These are phyloP conservation scores for Magnusiomyces clavatus DNA, from an alignment of 1,139 yeast species.

Conservation along the genomic window DNA sequence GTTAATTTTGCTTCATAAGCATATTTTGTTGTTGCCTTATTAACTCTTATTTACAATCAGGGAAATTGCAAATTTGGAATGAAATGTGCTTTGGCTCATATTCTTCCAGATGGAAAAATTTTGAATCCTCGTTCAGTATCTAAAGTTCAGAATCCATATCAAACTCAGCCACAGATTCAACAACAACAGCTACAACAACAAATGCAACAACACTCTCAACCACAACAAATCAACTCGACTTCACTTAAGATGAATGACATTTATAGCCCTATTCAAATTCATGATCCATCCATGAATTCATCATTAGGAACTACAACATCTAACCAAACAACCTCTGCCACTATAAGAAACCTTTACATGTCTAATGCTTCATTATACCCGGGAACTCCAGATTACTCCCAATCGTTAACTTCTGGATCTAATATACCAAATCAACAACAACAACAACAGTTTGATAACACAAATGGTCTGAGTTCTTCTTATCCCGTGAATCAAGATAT, in stretches of 20 bases:
- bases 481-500: background rate
- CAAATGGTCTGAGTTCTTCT: no score
- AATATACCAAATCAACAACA: no score
- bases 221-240: background rate
- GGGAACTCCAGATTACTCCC: conserved; percentile 3
- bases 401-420: background rate
- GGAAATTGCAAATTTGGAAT: conserved; percentile 93
- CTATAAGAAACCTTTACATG: conserved; percentile 6
- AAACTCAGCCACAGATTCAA: conserved; percentile 11
- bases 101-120: conserved; percentile 80
- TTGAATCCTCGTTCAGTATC: conserved; percentile 45
- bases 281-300: conserved; percentile 3
- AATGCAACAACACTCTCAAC: conserved; percentile 8
- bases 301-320: background rate
- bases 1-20: conserved; percentile 13
- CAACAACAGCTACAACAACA: conserved; percentile 8
- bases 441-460: no score
- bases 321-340: conserved; percentile 3
- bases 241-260: background rate
- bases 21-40: background rate
- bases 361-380: conserved; percentile 4
- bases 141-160: conserved; percentile 11
- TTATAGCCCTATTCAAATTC: background rate
- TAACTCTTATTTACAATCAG: conserved; percentile 9
- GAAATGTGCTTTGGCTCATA: conserved; percentile 89